Evolutionary conservation across 202 grass and related monocot species (phyloP).

Genomic region (Alloteropsis angusta): DNA sequence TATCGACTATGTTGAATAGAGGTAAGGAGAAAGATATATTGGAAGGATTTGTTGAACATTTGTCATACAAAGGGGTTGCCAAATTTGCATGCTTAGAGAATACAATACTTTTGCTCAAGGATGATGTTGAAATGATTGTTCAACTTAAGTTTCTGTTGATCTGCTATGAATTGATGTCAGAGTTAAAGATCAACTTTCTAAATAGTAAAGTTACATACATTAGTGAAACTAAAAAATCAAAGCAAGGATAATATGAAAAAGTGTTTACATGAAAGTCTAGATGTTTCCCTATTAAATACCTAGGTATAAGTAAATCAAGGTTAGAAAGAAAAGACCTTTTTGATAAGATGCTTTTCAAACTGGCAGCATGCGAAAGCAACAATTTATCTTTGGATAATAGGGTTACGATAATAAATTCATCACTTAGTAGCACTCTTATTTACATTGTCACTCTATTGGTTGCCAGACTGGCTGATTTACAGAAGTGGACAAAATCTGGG

Average conservation of each 20-base stretch:
- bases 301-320: neutral
- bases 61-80: neutral
- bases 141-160: neutral
- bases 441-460: neutral
- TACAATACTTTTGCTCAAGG: slow-evolving; percentile 8
- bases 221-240: neutral
- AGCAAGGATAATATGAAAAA: neutral
- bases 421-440: neutral
- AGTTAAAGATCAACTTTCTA: neutral
- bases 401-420: neutral
- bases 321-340: neutral
- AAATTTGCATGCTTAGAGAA: neutral
- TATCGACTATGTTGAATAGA: neutral
- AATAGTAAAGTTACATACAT: slow-evolving; percentile 9
- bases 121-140: neutral
- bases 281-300: neutral
- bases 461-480: neutral
- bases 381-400: neutral
- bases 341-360: neutral
- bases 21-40: neutral
- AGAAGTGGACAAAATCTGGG: neutral
- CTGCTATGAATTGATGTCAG: slow-evolving; percentile 6
- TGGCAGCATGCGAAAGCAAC: neutral
- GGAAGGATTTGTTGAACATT: neutral
- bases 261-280: neutral